phyloP scores from a whole-genome alignment of 306 rosid species.

The Pachyrhizus erosus region DNA sequence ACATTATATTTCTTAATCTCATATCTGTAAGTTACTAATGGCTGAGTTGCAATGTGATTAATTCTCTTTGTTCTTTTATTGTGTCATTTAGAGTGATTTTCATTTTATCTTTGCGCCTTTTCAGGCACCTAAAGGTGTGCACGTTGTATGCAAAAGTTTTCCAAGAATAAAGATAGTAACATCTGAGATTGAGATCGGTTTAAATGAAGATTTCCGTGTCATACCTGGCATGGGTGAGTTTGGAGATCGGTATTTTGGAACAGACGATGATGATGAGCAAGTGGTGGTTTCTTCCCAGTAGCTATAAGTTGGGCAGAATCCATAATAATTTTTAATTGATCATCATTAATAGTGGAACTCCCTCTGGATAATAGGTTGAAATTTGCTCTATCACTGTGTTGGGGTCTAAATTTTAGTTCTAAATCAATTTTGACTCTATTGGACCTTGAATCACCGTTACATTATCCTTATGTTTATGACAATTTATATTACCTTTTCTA shows the following conservation, averaged over 20 bases:
- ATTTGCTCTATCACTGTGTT: slow-evolving; percentile 41
- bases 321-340: slow-evolving; percentile 33
- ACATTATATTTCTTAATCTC: slow-evolving; percentile 96
- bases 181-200: slow-evolving; percentile 90
- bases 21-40: slow-evolving; percentile 79
- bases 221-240: slow-evolving; percentile 99
- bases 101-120: slow-evolving; percentile 1
- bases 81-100: slow-evolving; percentile 15
- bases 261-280: slow-evolving; percentile 79
- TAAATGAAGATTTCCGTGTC: slow-evolving; percentile 89
- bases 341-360: slow-evolving; percentile 26
- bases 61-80: not conserved
- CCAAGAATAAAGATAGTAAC: slow-evolving; percentile 98
- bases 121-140: slow-evolving; percentile 98
- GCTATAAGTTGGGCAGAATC: slow-evolving; percentile 27
- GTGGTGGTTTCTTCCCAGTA: slow-evolving; percentile 53
- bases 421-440: slow-evolving; percentile 52
- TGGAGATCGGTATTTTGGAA: slow-evolving; percentile 97
- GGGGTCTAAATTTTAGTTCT: slow-evolving; percentile 47
- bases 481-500: not conserved
- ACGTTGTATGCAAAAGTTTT: slow-evolving; percentile 87
- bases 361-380: slow-evolving; percentile 23
- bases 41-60: not conserved
- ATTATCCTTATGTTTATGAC: slow-evolving; percentile 11
- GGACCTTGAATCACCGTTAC: slow-evolving; percentile 5